Evolutionary conservation across 164 flowering plant species (phyloP).

Genomic region (Stephania cephalantha): DNA sequence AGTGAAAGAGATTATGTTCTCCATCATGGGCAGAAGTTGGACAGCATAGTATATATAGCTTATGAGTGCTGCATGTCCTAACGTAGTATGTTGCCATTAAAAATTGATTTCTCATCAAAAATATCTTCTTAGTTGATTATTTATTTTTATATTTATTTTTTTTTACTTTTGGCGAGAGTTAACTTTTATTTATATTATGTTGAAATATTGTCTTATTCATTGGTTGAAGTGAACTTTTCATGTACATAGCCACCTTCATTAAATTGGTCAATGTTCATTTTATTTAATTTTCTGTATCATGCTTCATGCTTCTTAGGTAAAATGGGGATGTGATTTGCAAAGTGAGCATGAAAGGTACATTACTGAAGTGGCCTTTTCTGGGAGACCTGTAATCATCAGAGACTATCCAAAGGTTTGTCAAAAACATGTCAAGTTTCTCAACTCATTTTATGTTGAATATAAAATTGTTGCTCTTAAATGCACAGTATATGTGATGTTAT

Average conservation of each 20-base stretch:
- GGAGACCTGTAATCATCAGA: slow-evolving; percentile 85
- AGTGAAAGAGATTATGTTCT: no score
- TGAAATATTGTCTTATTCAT: no score
- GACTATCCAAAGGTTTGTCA: slow-evolving; percentile 88
- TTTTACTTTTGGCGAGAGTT: no score
- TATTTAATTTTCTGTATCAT: background rate
- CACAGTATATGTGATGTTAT: background rate
- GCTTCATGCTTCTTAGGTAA: slow-evolving; percentile 43
- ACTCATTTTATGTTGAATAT: slow-evolving; percentile 4
- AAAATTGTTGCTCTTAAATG: background rate
- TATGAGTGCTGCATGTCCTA: no score
- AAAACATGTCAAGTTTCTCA: background rate
- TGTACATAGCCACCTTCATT: background rate
- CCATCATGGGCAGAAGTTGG: no score
- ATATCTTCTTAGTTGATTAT: no score
- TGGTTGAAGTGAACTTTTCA: no score
- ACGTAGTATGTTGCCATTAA: no score
- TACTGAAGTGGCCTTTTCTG: slow-evolving; percentile 78
- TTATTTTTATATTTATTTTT: no score
- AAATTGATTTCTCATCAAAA: no score
- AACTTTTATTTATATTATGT: no score
- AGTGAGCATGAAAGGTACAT: slow-evolving; percentile 98
- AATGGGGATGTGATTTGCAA: slow-evolving; percentile 98
- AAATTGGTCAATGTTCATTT: background rate
- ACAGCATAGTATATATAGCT: no score